Conservation (phyloP, 768 basidiomycete species). For the Lentinula sp. region DNA sequence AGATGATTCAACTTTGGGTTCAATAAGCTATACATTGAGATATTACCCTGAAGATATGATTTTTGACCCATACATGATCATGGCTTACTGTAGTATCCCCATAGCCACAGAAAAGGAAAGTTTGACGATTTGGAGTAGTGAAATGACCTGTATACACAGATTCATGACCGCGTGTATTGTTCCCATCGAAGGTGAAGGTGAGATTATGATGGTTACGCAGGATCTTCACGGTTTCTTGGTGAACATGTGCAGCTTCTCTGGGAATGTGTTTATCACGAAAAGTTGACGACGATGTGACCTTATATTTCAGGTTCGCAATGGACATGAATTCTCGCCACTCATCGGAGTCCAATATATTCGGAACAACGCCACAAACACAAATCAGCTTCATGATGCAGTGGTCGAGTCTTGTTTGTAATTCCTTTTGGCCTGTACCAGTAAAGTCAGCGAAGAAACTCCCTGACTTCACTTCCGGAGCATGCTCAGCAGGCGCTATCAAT, state of each 20-base stretch:
- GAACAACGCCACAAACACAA: conserved; percentile 5
- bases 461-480: too few species aligned
- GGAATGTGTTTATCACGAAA: not conserved
- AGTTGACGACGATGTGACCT: not conserved
- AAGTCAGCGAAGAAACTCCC: too few species aligned
- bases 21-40: too few species aligned
- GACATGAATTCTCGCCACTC: conserved; percentile 8
- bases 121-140: not conserved
- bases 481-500: too few species aligned
- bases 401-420: too few species aligned
- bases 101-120: not conserved
- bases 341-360: conserved; percentile 5
- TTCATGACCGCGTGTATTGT: conserved; percentile 4
- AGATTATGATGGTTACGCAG: not conserved
- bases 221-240: not conserved
- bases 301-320: not conserved
- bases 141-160: conserved; percentile 13
- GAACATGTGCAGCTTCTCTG: not conserved
- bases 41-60: not conserved
- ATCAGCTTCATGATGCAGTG: conserved; percentile 1
- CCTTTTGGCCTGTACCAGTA: too few species aligned
- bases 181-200: conserved; percentile 11
- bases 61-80: not conserved
- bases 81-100: not conserved
- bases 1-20: too few species aligned